phyloP scores from a whole-genome alignment of 371 early-diverging fungal genomes.

The Rhizopus delemar region DNA sequence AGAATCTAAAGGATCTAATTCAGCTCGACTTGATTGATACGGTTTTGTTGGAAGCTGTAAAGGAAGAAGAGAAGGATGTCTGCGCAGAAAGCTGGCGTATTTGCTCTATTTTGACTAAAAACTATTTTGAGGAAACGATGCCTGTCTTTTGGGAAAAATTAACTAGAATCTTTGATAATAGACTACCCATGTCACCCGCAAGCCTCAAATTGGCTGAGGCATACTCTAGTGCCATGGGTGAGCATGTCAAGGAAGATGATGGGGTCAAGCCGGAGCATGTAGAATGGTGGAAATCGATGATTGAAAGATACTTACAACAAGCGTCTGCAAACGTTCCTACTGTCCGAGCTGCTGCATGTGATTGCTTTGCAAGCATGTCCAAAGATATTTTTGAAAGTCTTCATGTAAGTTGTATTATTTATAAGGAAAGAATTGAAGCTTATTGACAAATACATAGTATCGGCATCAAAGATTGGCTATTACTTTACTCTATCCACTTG shows the following conservation, averaged over 20 bases:
- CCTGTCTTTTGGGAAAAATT: conserved; percentile 21
- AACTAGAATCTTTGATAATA: conserved; percentile 6
- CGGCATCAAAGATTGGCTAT: conserved; percentile 50
- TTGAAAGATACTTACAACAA: conserved; percentile 53
- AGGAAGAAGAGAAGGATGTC: conserved; percentile 4
- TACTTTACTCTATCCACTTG: conserved; percentile 54
- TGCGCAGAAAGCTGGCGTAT: conserved; percentile 21
- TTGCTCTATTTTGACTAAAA: conserved; percentile 23
- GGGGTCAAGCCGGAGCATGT: conserved; percentile 23
- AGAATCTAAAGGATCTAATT: conserved; percentile 1
- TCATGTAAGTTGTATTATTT: conserved; percentile 31
- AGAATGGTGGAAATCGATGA: conserved; percentile 53
- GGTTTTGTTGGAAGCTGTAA: conserved; percentile 16
- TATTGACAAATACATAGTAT: conserved; percentile 25
- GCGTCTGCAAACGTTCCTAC: conserved; percentile 36
- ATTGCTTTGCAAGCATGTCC: conserved; percentile 63
- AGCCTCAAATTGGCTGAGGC: conserved; percentile 43
- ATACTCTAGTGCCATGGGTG: conserved; percentile 35
- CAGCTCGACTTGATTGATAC: conserved; percentile 9
- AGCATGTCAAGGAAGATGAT: conserved; percentile 18
- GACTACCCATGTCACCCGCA: conserved; percentile 17
- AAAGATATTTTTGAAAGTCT: conserved; percentile 46
- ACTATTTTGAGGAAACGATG: conserved; percentile 16
- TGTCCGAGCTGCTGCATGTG: conserved; percentile 62
- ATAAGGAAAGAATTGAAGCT: not conserved